Evolutionary conservation across 768 basidiomycete genomes (phyloP).

Genomic region (Tricholoma sp.): DNA sequence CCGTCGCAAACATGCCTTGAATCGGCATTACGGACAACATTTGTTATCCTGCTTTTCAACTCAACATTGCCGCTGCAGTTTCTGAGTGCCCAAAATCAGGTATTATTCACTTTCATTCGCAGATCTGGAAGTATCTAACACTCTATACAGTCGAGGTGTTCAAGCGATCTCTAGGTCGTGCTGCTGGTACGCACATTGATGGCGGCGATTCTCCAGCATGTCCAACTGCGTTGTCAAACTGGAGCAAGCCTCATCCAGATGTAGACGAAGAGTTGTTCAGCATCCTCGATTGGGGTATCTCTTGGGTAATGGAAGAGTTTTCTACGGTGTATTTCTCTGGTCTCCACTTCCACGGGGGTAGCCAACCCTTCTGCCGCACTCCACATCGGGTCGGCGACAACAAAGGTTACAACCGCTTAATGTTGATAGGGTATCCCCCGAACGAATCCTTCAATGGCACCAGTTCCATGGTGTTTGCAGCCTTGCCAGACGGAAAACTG

Average conservation of each 20-base stretch:
- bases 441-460: too few relatives aligned
- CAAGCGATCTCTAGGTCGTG: not conserved
- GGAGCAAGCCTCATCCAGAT: not conserved
- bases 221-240: not conserved
- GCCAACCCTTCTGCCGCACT: too few relatives aligned
- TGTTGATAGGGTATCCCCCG: too few relatives aligned
- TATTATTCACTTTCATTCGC: not conserved
- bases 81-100: not conserved
- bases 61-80: not conserved
- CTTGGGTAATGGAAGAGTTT: not conserved
- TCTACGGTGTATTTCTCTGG: not conserved
- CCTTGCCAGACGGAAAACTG: not conserved
- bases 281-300: not conserved
- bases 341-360: too few relatives aligned
- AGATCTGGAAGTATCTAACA: not conserved
- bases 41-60: not conserved
- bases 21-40: not conserved
- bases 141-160: not conserved
- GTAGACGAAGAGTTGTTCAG: not conserved
- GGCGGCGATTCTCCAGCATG: not conserved
- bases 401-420: not conserved
- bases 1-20: not conserved
- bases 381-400: not conserved
- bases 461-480: too few relatives aligned
- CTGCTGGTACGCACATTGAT: not conserved